Evolutionary conservation across 1,284 basidiomycete genomes (phyloP), one percentile per base, ranked within the genome.

Genomic region (Porphyrellus sp.): DNA sequence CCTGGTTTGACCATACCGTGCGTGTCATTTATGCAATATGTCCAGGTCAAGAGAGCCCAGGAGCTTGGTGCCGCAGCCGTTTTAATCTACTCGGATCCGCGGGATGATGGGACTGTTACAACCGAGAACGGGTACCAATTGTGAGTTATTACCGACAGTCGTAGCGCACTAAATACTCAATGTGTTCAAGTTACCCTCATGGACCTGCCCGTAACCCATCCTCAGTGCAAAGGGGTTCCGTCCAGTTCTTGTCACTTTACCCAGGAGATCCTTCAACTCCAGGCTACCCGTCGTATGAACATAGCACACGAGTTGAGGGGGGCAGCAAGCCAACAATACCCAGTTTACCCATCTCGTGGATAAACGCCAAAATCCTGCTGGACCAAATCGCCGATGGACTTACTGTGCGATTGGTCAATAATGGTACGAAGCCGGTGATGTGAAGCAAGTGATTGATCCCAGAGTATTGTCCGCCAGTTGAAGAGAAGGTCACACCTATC

Each of bases 251-350:
- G 34, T 86, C 86, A 16, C 68, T 76, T 31, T 95, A 95, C 68
- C 92, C 93, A 2, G 86, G 86, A 20, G 91, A 93, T 66, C 90
- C 91, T 5, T 83, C 85, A 0, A 98, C 95, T 1, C 94, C 94
- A 1, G 91, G 91, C 16, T 77, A 80, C 59, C 95, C 96, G 21
- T 82, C 93, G 3, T 98, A 98, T 70, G 79, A 85, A 65, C 86
- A 95, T 63, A 85, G 85, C 11, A 86, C 86, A 24, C 81, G 91
- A 21, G 73, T 80, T 3, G 79, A 85, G 40, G 82, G 78, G 24
- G 74, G 72, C 42, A 93, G 90, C 60, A 80, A 90, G 45, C 92
- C 94, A 8, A 77, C 72, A 27, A 96, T 94, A 59, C 93, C 91
- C 0, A 93, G 90, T 62, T 69, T 93, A 39, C 86, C 86, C 0